Base-by-base conservation (phyloP, 2,329 filamentous ascomycete species). In the Penicillium sp. region DNA sequence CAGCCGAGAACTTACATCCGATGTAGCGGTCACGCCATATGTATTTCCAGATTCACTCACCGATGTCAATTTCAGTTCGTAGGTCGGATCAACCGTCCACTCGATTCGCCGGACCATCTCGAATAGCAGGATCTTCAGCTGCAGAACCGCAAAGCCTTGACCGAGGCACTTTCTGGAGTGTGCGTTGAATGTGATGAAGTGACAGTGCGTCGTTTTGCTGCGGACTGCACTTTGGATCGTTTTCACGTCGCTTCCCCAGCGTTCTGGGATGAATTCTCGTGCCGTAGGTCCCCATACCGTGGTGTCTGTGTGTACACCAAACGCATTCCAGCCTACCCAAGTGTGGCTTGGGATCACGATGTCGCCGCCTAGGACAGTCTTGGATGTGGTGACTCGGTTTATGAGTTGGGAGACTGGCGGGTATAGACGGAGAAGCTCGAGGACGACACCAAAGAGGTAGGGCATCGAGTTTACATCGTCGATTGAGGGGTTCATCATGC, bases 331-430 rank as follows among this genome's bases (percentile, higher is more conserved):
- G 11, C 75, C 75, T 3, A 77, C 60, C 56, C 73, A 77, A 1
- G 73, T 77, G 4, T 70, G 72, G 43, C 59, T 58, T 1, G 73
- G 72, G 14, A 77, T 67, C 2, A 63, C 52, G n/a, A 77, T 60
- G 5, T 59, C 47, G 1, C 59, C 59, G 6, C 65, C 67, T 2
- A 70, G 59, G 23, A 65, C 56, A 12, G 70, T 66, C 0, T 72
- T 62, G 2, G 61, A 57, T 2, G 58, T 49, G 0, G 72, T 73
- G 4, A 73, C 72, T 6, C 79, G 73, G 51, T 82, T 82, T 59
- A 81, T 76, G 41, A 82, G 69, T 55, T 81, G 79, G 0, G 72
- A 75, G 49, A 82, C 75, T 7, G 80, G 79, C 0, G 80, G 80
- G 53, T 77, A 79, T 44, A 82, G 69, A 2, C 80, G 77, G 12